Evolutionary conservation across 2,329 filamentous ascomycete species (phyloP), one percentile per base, ranked within the genome.

Genomic region (Colletotrichum spinosum): DNA sequence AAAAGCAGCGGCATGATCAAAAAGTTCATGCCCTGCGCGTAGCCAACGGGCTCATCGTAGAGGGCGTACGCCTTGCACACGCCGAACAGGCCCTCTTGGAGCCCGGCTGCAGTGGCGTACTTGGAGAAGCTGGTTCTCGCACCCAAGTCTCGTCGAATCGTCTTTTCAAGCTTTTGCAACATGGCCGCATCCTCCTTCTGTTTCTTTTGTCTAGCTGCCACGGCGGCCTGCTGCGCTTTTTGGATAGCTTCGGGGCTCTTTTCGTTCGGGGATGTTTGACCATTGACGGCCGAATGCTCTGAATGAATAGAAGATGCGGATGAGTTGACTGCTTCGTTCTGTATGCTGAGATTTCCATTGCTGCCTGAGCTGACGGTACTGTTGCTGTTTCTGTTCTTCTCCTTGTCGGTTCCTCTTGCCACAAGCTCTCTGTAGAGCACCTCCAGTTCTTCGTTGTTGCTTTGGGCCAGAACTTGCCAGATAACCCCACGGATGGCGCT

Each of bases 11-110:
- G 96, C 94, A 98, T 98, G 53, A 94, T 92, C 65, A 99, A 88
- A 74, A 99, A 99, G 75, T 98, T 99, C 92, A 99, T 97, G 74
- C 96, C 96, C 78, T 99, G 96, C 0, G 97, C 95, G 77, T 99
- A 99, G 38, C 96, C 95, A 41, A 99, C 96, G 8, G 86, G 91
- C 73, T 97, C 94, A 73, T 99, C 96, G 71, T 94, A 98, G 37
- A 99, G 83, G 12, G 96, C 96, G 79, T 99, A 99, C 2, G 96
- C 94, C 78, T 98, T 99, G 82, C 96, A 99, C 41, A 99, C 88
- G 42, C 94, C 94, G 78, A 97, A 98, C 9, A 99, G 85, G 8
- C 93, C 92, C 72, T 98, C 96, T 77, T 98, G 96, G 48, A 97
- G 88, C 39, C 94, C 94, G 67, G 94, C 92, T 39, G 94, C 92